Conservation (phyloP, 2,329 filamentous ascomycete genomes). For the Stemphylium vesicarium region DNA sequence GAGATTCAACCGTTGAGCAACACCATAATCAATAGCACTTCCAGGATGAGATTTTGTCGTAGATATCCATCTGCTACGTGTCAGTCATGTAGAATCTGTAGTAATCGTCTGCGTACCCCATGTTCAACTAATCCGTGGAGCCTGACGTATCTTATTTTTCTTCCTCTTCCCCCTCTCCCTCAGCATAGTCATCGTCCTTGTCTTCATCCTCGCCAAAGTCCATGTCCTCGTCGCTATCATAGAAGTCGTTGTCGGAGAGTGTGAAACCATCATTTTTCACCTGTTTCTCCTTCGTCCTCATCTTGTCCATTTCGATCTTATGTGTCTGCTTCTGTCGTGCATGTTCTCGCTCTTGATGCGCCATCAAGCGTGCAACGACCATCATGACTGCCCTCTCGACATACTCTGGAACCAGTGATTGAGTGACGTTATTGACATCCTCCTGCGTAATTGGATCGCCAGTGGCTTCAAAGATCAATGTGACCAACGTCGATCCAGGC, state of each 20-base stretch:
- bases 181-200: conserved; percentile 2
- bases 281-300: conserved; percentile 4
- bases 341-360: too few relatives aligned
- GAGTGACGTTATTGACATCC: conserved; percentile 9
- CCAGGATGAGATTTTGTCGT: too few relatives aligned
- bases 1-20: too few relatives aligned
- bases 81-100: not conserved
- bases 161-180: not conserved
- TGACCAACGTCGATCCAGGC: conserved; percentile 27
- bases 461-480: conserved; percentile 19
- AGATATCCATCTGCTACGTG: not conserved
- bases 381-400: too few relatives aligned
- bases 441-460: conserved; percentile 13
- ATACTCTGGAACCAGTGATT: too few relatives aligned
- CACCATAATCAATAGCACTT: too few relatives aligned
- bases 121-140: not conserved
- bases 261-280: not conserved
- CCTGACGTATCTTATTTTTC: not conserved
- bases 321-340: too few relatives aligned
- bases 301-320: conserved; percentile 3
- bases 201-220: conserved; percentile 1
- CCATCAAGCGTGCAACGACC: too few relatives aligned
- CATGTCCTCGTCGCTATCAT: conserved; percentile 17
- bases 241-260: conserved; percentile 1
- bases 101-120: not conserved